Base-by-base conservation (phyloP, 2,329 filamentous ascomycete genomes). In the Pochonia chlamydosporia region DNA sequence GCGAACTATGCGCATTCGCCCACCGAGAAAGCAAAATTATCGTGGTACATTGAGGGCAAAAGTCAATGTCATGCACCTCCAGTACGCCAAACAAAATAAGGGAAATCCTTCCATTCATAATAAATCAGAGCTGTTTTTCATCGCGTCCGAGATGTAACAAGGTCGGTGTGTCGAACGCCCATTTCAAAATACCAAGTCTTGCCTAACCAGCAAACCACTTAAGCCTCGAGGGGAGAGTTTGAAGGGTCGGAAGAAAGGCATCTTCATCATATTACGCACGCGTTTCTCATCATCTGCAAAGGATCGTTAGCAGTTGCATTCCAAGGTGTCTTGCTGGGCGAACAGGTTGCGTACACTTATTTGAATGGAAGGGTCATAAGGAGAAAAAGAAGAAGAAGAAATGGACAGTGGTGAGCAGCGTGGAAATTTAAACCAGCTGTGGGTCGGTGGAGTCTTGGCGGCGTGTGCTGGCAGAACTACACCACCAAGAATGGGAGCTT, bases 361-460 rank as follows among this genome's bases (percentile, higher is more conserved):
- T 95, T 95, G 95, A 96, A 91, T 88, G 90, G 91, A 96, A 95
- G 89, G 91, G 89, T 92, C 79, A 83, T 85, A 79, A 83, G 75
- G 62, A 64, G 72, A 71, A 75, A n/a, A 77, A 76, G 69, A 72
- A 74, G 76, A 76, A 69, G 65, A 69, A 68, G 59, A 63, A 56
- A 66, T 66, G 65, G 59, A 58, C 52, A 57, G 45, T 63, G 62
- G 46, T 43, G 45, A 44, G 36, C 59, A 59, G 59, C 55, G 57
- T 43, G 56, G 53, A 51, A 54, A 59, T 71, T 73, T 70, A 70
- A 68, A 52, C 25, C 47, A 31, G 18, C 20, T 39, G 21, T 28
- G 49, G 37, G 41, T 45, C 46, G 18, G 37, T 48, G 44, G 44
- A 21, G n/a, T 25, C 26, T 25, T 10, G 41, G 25, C 40, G 20